Base-by-base conservation (phyloP, 192 early-diverging fungal species). In the Podila epicladia region DNA sequence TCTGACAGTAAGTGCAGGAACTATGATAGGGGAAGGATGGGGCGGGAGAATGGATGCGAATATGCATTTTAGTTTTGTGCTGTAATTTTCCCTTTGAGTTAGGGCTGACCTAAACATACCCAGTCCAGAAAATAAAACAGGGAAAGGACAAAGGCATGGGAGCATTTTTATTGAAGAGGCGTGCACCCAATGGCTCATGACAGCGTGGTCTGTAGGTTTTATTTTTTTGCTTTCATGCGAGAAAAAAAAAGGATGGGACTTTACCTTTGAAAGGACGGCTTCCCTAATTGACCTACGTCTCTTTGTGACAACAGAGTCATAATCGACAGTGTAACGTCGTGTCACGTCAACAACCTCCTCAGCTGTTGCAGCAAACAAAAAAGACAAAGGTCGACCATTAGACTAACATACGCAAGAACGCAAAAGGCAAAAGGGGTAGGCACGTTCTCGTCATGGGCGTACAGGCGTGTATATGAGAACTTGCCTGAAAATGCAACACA, bases 281-380 rank as follows among this genome's bases (percentile, higher is more conserved):
- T 84, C 83, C n/a, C 73, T 57, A 19, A 83, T 75, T 9, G 73
- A 62, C 33, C 64, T 69, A 2, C 87, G 62, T 61, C 82, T 72
- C 45, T 69, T 66, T 7, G 82, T 26, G 2, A 82, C 66, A 9
- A 58, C 51, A 2, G 67, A 45, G 67, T 82, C 62, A 26, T 71
- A 88, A 17, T 86, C 73, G 26, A 64, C 64, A 4, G 78, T 82
- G 61, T 88, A 88, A n/a, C 87, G 69, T 41, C 75, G 84, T 7
- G 87, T 88, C 5, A 88, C 85, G 77, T 88, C 87, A 19, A 88
- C 72, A 3, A 78, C 83, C 62, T 86, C 85, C 41, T 84, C 69
- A 1, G 72, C 72, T 82, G 29, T 65, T 37, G n/a, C n/a, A 31
- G 2, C 15, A 60, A 17, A 19, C 49, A n/a, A 22, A 35, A 51